A percentile compares a stretch with the other conserved stretches of the same genome.
These are phyloP conservation scores for Jamesozyma spencerorum DNA, from an alignment of 805 yeast genomes.

Conservation along the genomic window DNA sequence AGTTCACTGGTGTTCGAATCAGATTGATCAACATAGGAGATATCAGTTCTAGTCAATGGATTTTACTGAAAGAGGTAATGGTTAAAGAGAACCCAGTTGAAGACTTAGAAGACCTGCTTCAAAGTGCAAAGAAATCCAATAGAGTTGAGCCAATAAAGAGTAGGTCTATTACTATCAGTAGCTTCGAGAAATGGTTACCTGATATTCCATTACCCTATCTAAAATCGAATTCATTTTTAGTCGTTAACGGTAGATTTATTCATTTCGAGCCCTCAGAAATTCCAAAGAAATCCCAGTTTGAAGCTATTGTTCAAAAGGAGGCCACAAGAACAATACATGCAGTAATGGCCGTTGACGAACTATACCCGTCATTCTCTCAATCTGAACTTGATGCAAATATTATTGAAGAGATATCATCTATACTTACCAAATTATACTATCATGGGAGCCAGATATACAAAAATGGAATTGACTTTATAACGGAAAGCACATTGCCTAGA, in stretches of 20 bases:
- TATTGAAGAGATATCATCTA: conserved; percentile 39
- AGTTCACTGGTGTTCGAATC: conserved; percentile 32
- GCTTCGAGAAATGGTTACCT: conserved; percentile 20
- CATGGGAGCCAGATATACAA: conserved; percentile 17
- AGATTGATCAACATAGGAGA: conserved; percentile 31
- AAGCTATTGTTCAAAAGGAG: conserved; percentile 40
- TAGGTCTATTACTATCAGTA: conserved; percentile 3
- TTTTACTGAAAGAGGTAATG: conserved; percentile 6
- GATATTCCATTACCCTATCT: conserved; percentile 14
- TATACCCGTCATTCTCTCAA: conserved; percentile 13
- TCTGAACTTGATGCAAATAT: conserved; percentile 31
- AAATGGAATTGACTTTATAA: conserved; percentile 34
- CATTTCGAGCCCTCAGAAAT: conserved; percentile 27
- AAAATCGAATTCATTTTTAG: conserved; percentile 33
- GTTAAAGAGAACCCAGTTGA: not conserved
- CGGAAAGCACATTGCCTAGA: conserved; percentile 37
- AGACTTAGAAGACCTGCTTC: not conserved
- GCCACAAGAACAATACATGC: conserved; percentile 35
- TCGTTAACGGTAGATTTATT: conserved; percentile 48
- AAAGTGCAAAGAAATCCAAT: not conserved
- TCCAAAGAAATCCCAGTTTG: conserved; percentile 26
- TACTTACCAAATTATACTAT: conserved; percentile 38
- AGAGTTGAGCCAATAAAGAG: not conserved
- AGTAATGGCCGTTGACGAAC: conserved; percentile 19
- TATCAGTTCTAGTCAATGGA: conserved; percentile 16